Base-by-base conservation (phyloP, 192 early-diverging fungal genomes). In the Lobosporangium transversale region DNA sequence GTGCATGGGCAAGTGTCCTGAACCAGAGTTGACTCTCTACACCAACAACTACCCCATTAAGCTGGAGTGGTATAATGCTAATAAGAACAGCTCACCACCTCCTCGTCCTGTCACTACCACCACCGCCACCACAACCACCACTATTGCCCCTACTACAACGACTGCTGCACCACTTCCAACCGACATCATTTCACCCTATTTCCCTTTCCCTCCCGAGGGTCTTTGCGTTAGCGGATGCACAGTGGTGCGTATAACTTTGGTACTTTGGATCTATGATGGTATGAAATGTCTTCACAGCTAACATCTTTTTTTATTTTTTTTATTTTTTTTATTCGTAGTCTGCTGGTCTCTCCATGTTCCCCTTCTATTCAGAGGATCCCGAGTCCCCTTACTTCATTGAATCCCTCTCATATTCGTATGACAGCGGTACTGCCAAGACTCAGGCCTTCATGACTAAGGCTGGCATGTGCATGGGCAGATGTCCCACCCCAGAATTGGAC, bases 341-440 rank as follows among this genome's bases (percentile, higher is more conserved):
- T 20, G 48, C 48, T 24, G 48, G 48, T 50, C 11, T 24, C 21
- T 6, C 21, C 23, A 26, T 50, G 15, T 61, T 61, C 23, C 47
- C 47, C 12, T 9, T 50, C 12, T 61, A 40, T 35, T 50, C 29
- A 2, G 59, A 61, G 21, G 30, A 50, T 24, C 30, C 29, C n/a
- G 31, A 42, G 20, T 33, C 52, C 11, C 64, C 64, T 29, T 66
- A 33, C 45, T 66, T 66, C 54, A 29, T 55, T 9, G 48, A 66
- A 40, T 66, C 64, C 5, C 44, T 66, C 9, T 37, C 53, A n/a
- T 66, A 66, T 47, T 53, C 53, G 12, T 66, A 49, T n/a, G 47
- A 57, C 3, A 49, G 54, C 26, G 64, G 64, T 21, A 49, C 64
- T 33, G 4, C 32, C 18, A 66, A 49, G 44, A 66, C 33, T 48